Evolutionary conservation across 257 asterid genomes (phyloP).

Genomic region (Solanum pimpinellifolium): DNA sequence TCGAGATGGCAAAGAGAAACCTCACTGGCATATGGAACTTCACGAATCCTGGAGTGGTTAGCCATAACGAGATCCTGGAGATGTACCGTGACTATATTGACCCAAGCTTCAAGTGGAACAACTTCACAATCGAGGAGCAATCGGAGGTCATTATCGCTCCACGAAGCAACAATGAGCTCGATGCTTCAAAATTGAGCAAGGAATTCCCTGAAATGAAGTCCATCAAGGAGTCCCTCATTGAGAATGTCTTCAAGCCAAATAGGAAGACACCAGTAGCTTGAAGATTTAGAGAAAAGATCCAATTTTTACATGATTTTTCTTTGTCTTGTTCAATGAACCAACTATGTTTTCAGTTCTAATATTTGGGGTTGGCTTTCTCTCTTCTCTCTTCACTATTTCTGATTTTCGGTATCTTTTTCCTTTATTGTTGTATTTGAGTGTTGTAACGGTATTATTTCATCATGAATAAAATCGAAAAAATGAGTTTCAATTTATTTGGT

Average conservation of each 20-base stretch:
- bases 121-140: constrained; percentile 77
- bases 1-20: constrained; percentile 81
- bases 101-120: constrained; percentile 53
- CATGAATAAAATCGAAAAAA: constrained; percentile 7
- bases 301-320: not conserved
- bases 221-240: constrained; percentile 62
- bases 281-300: not conserved
- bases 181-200: constrained; percentile 44
- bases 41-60: constrained; percentile 82
- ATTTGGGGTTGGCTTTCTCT: not conserved
- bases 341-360: not conserved
- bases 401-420: not conserved
- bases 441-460: constrained; percentile 12
- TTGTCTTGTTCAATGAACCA: not conserved
- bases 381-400: not conserved
- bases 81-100: constrained; percentile 62
- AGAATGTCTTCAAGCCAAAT: constrained; percentile 63
- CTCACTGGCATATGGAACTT: constrained; percentile 75
- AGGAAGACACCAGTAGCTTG: constrained; percentile 14
- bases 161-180: constrained; percentile 72
- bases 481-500: not conserved
- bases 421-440: constrained; percentile 1
- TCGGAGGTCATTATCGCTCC: constrained; percentile 85
- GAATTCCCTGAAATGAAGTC: constrained; percentile 60
- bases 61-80: constrained; percentile 72